Conservation (phyloP, 108 stramenopile genomes). For the Cyclotella atomus region DNA sequence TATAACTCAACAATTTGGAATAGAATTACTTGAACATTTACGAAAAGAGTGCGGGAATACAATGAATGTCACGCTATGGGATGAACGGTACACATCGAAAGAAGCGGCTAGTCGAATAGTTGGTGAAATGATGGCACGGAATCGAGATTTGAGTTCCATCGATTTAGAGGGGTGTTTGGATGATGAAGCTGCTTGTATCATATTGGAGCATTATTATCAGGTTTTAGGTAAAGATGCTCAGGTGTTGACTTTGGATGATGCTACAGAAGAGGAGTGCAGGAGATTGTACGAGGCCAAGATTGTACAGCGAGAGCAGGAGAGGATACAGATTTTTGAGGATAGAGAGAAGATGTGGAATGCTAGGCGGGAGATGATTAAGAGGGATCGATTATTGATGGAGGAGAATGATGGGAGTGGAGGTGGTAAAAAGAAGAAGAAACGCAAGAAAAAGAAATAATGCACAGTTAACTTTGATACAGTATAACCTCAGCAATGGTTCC, state of each 20-base stretch:
- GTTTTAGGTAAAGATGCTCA: conserved; percentile 60
- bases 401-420: background rate
- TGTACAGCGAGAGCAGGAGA: conserved; percentile 20
- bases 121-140: conserved; percentile 41
- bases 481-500: too few species aligned
- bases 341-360: conserved; percentile 28
- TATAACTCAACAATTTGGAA: conserved; percentile 72
- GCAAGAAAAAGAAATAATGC: conserved; percentile 38
- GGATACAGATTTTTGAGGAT: conserved; percentile 14
- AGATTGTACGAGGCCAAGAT: conserved; percentile 18
- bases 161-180: conserved; percentile 64
- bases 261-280: conserved; percentile 31
- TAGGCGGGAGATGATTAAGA: conserved; percentile 44
- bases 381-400: conserved; percentile 26
- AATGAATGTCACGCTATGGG: conserved; percentile 67
- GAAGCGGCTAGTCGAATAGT: conserved; percentile 70
- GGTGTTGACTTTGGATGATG: conserved; percentile 14
- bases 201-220: conserved; percentile 81
- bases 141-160: conserved; percentile 12
- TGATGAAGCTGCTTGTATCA: conserved; percentile 83
- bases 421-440: conserved; percentile 48
- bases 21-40: conserved; percentile 20
- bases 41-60: conserved; percentile 24
- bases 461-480: too few species aligned
- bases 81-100: conserved; percentile 86